These are phyloP conservation scores for Gossypium stocksii DNA, from an alignment of 345 rosid species.

Conservation along the genomic window DNA sequence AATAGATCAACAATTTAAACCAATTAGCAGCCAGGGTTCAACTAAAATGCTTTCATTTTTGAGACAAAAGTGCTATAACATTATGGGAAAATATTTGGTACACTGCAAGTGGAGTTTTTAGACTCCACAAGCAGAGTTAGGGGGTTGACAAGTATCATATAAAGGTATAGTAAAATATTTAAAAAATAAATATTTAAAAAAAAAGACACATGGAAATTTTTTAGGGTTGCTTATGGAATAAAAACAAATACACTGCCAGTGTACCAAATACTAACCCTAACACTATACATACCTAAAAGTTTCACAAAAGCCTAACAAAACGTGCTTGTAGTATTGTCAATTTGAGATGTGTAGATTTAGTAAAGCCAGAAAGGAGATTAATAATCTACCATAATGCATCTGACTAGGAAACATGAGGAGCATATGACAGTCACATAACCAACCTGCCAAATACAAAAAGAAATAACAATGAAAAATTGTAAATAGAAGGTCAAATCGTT, in stretches of 20 bases:
- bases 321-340: neutral
- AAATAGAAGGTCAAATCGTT: neutral
- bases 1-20: constrained; percentile 6
- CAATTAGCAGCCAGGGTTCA: neutral
- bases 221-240: no score
- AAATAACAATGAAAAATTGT: neutral
- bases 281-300: neutral
- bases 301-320: neutral
- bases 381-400: constrained; percentile 78
- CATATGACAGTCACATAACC: constrained; percentile 91
- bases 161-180: no score
- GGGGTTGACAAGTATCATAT: no score
- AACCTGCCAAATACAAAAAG: constrained; percentile 51
- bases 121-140: no score
- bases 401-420: constrained; percentile 77
- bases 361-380: constrained; percentile 1
- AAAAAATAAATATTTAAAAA: no score
- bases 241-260: no score
- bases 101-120: no score
- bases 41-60: neutral
- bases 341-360: neutral
- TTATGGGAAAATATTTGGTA: no score
- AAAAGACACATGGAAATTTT: no score
- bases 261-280: neutral
- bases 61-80: neutral